Evolutionary conservation across 1,139 yeast species (phyloP), one percentile per base, ranked within the genome.

Genomic region (Saccharomyces hybrid): DNA sequence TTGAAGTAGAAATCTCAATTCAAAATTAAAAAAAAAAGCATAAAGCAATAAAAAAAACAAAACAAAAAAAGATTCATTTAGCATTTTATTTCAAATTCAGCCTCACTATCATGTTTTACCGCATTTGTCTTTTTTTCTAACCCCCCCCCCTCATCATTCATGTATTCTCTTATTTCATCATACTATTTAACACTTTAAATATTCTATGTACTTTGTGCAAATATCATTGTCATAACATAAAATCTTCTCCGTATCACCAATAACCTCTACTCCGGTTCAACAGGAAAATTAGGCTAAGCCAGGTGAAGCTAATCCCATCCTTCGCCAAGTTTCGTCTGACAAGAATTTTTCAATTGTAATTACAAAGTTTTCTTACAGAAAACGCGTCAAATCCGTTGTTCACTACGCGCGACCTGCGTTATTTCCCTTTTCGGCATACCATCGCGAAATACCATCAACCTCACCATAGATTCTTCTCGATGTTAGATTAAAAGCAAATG

Each of bases 1-100:
- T 53, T 62, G 47, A 56, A 38, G n/a, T 16, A 16, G 44, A 16
- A 16, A 38, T 38, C 25, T 4, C 25, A 11, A 34, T 14, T 34
- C 9, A 8, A 34, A 34, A 34, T 14, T 7, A 26, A 26, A 26
- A 26, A 26, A 26, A 9, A 14, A 34, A 34, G 6, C 11, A 11
- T 11, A 14, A 34, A 34, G 4, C 14, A 34, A 34, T 6, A 14
- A 34, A 16, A 16, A 16, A 16, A 16, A 20, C 23, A 20, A 20
- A 20, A 3, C 23, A 20, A 20, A 20, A 20, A 20, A 20, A 20
- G 23, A 20, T 38, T 38, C 42, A 38, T 8, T 38, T 38, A 38
- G 42, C 42, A 38, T 38, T 8, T 38, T 16, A 38, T 16, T 16
- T 38, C 42, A 38, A 38, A 38, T 38, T 9, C 23, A 38, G 23